A percentile compares a stretch with the other conserved stretches of the same genome.
phyloP scores from a whole-genome alignment of 495 filamentous ascomycete genomes.

The Aspergillus sclerotioniger region DNA sequence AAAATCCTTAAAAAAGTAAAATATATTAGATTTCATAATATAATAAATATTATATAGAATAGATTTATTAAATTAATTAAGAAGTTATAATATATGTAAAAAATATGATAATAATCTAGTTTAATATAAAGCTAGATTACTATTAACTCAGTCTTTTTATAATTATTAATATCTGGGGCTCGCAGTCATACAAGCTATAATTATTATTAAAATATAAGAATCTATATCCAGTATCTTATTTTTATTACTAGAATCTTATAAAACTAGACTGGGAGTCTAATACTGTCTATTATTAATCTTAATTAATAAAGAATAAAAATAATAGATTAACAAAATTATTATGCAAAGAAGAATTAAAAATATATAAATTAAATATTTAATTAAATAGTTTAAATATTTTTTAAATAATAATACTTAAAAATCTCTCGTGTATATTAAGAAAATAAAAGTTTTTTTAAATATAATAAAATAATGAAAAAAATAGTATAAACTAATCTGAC shows the following conservation, averaged over 20 bases:
- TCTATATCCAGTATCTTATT: not conserved
- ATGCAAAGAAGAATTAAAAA: not conserved
- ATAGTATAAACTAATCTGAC: no score
- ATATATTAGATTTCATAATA: no score
- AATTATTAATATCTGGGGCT: not conserved
- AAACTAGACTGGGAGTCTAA: not conserved
- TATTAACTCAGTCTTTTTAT: not conserved
- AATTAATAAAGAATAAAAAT: no score
- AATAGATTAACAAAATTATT: not conserved
- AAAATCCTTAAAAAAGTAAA: no score
- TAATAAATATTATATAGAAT: no score
- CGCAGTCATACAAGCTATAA: not conserved
- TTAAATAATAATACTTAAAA: constrained; percentile 14
- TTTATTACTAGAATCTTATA: no score
- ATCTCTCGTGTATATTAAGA: constrained; percentile 9
- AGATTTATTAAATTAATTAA: no score
- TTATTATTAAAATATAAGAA: not conserved
- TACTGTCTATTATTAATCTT: no score
- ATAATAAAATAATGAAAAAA: constrained; percentile 14
- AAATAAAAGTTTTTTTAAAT: constrained; percentile 7
- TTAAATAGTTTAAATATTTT: not conserved
- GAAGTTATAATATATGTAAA: no score
- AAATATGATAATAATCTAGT: not conserved
- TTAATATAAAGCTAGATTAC: not conserved
- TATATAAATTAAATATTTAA: not conserved